phyloP scores from a whole-genome alignment of 202 grass and related monocot genomes.

The Schoenoplectus triqueter region DNA sequence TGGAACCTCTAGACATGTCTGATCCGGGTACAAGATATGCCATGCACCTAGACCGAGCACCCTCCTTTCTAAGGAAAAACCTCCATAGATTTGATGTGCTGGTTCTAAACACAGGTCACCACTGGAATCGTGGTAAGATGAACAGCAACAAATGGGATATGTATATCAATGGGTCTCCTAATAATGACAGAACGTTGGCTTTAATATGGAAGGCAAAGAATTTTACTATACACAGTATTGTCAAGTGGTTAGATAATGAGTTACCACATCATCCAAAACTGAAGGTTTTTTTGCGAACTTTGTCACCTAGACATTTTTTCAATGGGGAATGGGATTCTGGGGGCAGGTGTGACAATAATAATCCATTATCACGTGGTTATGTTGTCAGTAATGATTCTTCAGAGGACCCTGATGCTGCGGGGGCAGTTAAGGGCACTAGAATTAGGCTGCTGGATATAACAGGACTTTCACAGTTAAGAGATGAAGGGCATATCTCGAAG shows the following conservation, averaged over 20 bases:
- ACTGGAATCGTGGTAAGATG: constrained; percentile 90
- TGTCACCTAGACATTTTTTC: constrained; percentile 87
- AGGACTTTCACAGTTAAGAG: constrained; percentile 64
- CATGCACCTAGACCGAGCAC: constrained; percentile 85
- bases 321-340: constrained; percentile 84
- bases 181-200: constrained; percentile 56
- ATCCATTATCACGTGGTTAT: constrained; percentile 63
- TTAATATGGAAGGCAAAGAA: constrained; percentile 87
- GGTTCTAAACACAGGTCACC: constrained; percentile 88
- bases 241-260: constrained; percentile 71
- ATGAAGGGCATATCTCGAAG: constrained; percentile 83
- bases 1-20: constrained; percentile 71
- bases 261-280: constrained; percentile 58
- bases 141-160: constrained; percentile 84
- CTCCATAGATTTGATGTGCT: constrained; percentile 71
- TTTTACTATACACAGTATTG: constrained; percentile 67
- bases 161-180: constrained; percentile 62
- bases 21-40: constrained; percentile 64
- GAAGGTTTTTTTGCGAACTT: constrained; percentile 69
- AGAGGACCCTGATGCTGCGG: constrained; percentile 59
- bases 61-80: constrained; percentile 65
- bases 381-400: constrained; percentile 61
- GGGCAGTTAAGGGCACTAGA: constrained; percentile 60
- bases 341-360: constrained; percentile 70
- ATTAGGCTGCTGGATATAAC: constrained; percentile 78